Base-by-base conservation (phyloP, 192 early-diverging fungal genomes). In the Backusella parvicylindrica region DNA sequence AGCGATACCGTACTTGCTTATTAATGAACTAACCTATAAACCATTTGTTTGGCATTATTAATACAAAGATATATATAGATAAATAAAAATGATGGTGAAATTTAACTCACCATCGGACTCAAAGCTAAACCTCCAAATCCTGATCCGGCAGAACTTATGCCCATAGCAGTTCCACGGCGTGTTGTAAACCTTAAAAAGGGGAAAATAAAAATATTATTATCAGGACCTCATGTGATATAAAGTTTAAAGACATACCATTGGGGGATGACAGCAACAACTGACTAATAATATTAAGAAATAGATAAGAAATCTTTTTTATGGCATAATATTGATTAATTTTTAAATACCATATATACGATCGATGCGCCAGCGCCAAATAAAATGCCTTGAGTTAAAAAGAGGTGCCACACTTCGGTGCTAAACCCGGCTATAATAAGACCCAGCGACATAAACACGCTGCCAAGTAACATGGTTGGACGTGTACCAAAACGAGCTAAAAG, bases 71-170 rank as follows among this genome's bases (percentile, higher is more conserved):
- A 50, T 21, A 50, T 8, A n/a, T 21, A 60, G 13, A 28, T 60
- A 60, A 60, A 56, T 56, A 60, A 28, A 60, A 60, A 21, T 50
- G 13, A 26, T 30, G 9, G 26, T 60, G 9, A 28, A 28, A 60
- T 26, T 60, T 26, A 9, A 60, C 53, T 28, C 18, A 68, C 76
- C 76, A 77, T 71, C 21, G 76, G 76, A 64, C 70, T 72, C 15
- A 77, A 47, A 36, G 70, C 70, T 16, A 77, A 78, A 5, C 92
- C 93, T 40, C 94, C 94, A 71, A 92, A 75, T 8, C 94, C 94
- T 28, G 86, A 83, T 7, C 94, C 94, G 53, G 91, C 71, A 36
- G 82, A 83, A 32, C 83, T 81, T 49, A 86, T 82, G 6, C 90
- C 90, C 15, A 86, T 80, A 0, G 90, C 90, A 30, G 93, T 60